A percentile compares a stretch with the other conserved stretches of the same genome.
Evolutionary conservation across 2,329 filamentous ascomycete species (phyloP).

Genomic region (Pseudopithomyces maydicus): DNA sequence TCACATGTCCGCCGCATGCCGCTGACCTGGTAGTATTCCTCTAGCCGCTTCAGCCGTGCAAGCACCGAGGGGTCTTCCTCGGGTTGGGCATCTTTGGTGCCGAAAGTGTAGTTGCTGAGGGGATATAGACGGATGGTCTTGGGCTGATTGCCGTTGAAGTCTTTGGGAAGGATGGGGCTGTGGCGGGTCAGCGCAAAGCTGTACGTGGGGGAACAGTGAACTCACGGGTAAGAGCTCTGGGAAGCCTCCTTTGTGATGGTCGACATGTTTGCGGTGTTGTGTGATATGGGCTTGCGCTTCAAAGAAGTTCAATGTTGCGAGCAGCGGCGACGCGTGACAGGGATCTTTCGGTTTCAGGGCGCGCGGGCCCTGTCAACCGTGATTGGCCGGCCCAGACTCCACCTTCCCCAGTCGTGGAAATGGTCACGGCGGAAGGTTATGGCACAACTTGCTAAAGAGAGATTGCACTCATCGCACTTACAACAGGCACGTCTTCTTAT

Average conservation of each 20-base stretch:
- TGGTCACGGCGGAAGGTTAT: no score
- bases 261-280: conserved; percentile 65
- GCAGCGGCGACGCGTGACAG: conserved; percentile 11
- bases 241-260: conserved; percentile 78
- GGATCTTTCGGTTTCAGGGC: conserved; percentile 10
- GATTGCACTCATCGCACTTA: no score
- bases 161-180: conserved; percentile 75
- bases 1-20: conserved; percentile 98
- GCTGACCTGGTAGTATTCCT: conserved; percentile 89
- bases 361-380: conserved; percentile 3
- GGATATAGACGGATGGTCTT: conserved; percentile 89
- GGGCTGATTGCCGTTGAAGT: conserved; percentile 89
- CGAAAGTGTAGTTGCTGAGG: conserved; percentile 98
- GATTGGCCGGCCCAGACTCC: conserved; percentile 4
- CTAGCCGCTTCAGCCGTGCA: conserved; percentile 88
- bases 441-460: background rate
- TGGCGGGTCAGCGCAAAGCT: conserved; percentile 12
- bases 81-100: conserved; percentile 96
- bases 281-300: background rate
- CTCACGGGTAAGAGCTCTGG: conserved; percentile 74
- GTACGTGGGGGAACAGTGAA: background rate
- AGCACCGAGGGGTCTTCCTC: conserved; percentile 97
- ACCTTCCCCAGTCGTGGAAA: background rate
- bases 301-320: conserved; percentile 11
- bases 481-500: conserved; percentile 10